Conservation (phyloP, 371 early-diverging fungal genomes). For the Saksenaea vasiformis region DNA sequence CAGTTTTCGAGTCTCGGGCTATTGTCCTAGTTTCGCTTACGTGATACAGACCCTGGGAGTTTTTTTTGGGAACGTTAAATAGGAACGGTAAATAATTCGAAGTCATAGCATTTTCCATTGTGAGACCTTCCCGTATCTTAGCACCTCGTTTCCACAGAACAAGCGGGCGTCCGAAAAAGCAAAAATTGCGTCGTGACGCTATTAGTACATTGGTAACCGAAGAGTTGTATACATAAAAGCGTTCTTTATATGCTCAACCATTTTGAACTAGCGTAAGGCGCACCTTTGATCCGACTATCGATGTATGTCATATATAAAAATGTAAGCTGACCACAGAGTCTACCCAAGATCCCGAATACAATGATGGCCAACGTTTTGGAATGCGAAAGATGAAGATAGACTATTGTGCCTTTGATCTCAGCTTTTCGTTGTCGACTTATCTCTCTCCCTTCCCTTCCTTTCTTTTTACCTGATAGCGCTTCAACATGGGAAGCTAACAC, state of each 20-base stretch:
- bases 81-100: conserved; percentile 17
- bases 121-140: too few species aligned
- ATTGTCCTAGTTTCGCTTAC: not conserved
- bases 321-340: conserved; percentile 50
- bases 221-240: too few species aligned
- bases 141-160: not conserved
- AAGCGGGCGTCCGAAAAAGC: too few species aligned
- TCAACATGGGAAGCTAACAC: conserved; percentile 85
- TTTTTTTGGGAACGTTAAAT: not conserved
- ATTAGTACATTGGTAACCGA: too few species aligned
- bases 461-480: conserved; percentile 75
- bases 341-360: conserved; percentile 47
- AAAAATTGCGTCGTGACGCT: too few species aligned
- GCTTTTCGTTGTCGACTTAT: not conserved
- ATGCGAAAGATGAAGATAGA: conserved; percentile 56
- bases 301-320: conserved; percentile 46
- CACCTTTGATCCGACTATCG: not conserved
- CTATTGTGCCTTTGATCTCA: conserved; percentile 21
- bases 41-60: not conserved
- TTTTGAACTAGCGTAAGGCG: not conserved
- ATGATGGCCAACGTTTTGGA: conserved; percentile 48
- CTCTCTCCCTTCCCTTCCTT: not conserved
- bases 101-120: conserved; percentile 10
- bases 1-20: not conserved
- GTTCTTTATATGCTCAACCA: not conserved